Percentiles rank a stretch among this genome's conserved stretches.
phyloP scores from a whole-genome alignment of 2,329 filamentous ascomycete species.

The Sporothrix dimorphospora region DNA sequence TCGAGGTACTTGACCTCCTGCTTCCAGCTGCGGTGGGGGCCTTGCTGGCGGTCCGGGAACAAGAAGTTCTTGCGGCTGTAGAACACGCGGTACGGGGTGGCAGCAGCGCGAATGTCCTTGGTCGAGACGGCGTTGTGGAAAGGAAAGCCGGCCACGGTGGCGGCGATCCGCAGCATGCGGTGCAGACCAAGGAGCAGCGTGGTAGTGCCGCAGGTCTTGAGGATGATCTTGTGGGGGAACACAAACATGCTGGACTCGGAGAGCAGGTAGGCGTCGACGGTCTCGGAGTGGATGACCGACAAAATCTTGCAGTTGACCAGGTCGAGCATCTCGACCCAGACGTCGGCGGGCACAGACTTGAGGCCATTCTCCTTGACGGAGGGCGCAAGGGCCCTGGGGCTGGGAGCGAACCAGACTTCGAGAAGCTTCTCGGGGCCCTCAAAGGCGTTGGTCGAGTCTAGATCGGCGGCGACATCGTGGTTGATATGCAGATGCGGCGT shows the following conservation, averaged over 20 bases:
- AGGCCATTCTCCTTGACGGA: constrained; percentile 74
- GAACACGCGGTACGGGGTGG: constrained; percentile 92
- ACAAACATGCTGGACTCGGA: constrained; percentile 99
- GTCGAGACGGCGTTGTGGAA: constrained; percentile 70
- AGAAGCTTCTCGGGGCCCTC: constrained; percentile 98
- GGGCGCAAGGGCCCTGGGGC: constrained; percentile 70
- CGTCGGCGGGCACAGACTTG: constrained; percentile 80
- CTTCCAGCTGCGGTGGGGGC: constrained; percentile 96
- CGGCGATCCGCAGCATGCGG: constrained; percentile 89
- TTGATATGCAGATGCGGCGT: constrained; percentile 95
- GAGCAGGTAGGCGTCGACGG: constrained; percentile 93
- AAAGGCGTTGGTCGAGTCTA: constrained; percentile 95
- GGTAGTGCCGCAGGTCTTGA: constrained; percentile 98
- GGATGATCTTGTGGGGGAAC: constrained; percentile 97
- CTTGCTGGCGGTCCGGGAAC: constrained; percentile 90
- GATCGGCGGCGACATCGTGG: constrained; percentile 86
- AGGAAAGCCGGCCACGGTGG: constrained; percentile 84
- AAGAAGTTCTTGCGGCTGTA: constrained; percentile 99
- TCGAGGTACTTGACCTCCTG: constrained; percentile 93
- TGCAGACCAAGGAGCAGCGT: constrained; percentile 88
- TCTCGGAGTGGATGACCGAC: constrained; percentile 88
- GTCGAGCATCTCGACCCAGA: constrained; percentile 96
- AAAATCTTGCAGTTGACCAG: constrained; percentile 98
- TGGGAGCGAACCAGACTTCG: constrained; percentile 96
- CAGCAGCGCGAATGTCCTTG: constrained; percentile 71